Conservation (phyloP, 371 early-diverging fungal genomes). For the Mortierella sp. region DNA sequence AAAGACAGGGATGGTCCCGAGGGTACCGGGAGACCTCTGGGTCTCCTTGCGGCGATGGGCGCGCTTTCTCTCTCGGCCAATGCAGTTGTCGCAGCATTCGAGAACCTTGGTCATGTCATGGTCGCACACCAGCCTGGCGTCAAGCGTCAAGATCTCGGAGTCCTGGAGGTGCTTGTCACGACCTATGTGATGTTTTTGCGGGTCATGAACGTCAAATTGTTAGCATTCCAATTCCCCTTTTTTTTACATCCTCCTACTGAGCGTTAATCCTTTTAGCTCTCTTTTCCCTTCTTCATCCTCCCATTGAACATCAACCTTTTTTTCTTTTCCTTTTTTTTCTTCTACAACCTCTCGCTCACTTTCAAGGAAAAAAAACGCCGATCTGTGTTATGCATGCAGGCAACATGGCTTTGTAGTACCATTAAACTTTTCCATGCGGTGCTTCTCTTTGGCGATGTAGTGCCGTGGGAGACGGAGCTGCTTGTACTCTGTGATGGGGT, state of each 20-base stretch:
- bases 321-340: no score
- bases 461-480: slow-evolving; percentile 76
- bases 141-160: slow-evolving; percentile 66
- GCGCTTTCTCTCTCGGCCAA: slow-evolving; percentile 73
- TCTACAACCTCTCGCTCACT: background rate
- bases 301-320: no score
- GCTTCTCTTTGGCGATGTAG: slow-evolving; percentile 71
- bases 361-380: no score
- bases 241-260: background rate
- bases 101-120: slow-evolving; percentile 71
- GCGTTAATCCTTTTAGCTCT: background rate
- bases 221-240: background rate
- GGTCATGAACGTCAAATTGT: background rate
- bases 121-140: slow-evolving; percentile 74
- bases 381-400: no score
- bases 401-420: slow-evolving; percentile 18
- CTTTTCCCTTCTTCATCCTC: background rate
- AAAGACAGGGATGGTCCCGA: slow-evolving; percentile 47
- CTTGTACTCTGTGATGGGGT: slow-evolving; percentile 69
- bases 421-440: slow-evolving; percentile 58
- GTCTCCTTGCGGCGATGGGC: slow-evolving; percentile 54
- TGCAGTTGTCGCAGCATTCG: slow-evolving; percentile 73
- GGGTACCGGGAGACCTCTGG: slow-evolving; percentile 43
- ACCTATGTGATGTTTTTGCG: slow-evolving; percentile 5
- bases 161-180: slow-evolving; percentile 48